A percentile compares a stretch with the other conserved stretches of the same genome.
Evolutionary conservation across 2,329 filamentous ascomycete genomes (phyloP).

Genomic region (Fusarium sp.): DNA sequence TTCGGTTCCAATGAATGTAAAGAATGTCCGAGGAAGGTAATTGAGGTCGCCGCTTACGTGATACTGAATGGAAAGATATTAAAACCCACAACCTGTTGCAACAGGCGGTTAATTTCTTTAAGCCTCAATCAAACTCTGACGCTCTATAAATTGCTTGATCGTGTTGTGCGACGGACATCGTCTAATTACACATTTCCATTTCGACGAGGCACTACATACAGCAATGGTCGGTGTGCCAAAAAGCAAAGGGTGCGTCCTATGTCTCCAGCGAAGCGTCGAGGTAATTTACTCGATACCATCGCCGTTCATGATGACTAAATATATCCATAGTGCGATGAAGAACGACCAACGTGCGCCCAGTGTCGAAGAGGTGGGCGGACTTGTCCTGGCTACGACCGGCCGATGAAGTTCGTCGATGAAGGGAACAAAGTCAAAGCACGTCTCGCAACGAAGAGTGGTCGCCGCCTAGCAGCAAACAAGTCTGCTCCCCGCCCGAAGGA

Average conservation of each 20-base stretch:
- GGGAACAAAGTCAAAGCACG: not conserved
- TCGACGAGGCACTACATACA: too few species aligned
- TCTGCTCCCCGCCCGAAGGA: too few species aligned
- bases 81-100: too few species aligned
- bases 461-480: not conserved
- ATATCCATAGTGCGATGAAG: not conserved
- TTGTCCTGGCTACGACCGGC: not conserved
- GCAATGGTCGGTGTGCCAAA: not conserved
- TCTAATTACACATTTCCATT: too few species aligned
- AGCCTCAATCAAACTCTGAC: too few species aligned
- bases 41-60: too few species aligned
- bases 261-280: not conserved
- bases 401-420: slow-evolving; percentile 1
- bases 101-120: too few species aligned
- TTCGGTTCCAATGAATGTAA: too few species aligned
- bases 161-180: too few species aligned
- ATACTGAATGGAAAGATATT: too few species aligned
- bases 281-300: not conserved
- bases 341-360: not conserved
- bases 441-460: not conserved
- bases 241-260: not conserved
- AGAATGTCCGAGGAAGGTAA: too few species aligned
- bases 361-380: not conserved
- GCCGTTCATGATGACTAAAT: not conserved
- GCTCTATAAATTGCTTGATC: too few species aligned